Evolutionary conservation across 2,329 filamentous ascomycete genomes (phyloP).

Genomic region (Xylaria hypoxylon): DNA sequence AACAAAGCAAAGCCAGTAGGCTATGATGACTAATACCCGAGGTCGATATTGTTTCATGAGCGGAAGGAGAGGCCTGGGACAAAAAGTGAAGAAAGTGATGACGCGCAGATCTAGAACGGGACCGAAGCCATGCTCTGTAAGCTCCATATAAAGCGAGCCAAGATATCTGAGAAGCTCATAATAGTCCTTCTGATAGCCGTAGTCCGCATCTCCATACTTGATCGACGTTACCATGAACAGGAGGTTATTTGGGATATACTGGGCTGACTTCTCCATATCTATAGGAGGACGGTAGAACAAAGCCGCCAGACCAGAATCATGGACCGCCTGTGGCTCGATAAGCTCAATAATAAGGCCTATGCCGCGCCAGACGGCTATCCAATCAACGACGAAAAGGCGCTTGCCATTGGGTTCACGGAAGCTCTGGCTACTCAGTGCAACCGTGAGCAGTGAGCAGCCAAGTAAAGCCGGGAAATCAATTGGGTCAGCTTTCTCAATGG

Average conservation of each 20-base stretch:
- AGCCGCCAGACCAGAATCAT: slow-evolving; percentile 58
- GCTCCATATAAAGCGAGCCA: slow-evolving; percentile 63
- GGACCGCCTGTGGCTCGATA: slow-evolving; percentile 49
- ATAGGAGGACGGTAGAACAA: slow-evolving; percentile 64
- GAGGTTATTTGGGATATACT: slow-evolving; percentile 60
- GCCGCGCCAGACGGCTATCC: slow-evolving; percentile 67
- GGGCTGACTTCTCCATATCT: slow-evolving; percentile 56
- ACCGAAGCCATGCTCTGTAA: slow-evolving; percentile 57
- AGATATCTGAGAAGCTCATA: slow-evolving; percentile 61
- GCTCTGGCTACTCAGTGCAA: slow-evolving; percentile 61
- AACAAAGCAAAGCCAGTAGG: slow-evolving; percentile 64
- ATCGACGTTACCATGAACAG: slow-evolving; percentile 63
- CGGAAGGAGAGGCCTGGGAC: slow-evolving; percentile 59
- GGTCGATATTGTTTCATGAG: slow-evolving; percentile 57
- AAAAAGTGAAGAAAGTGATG: slow-evolving; percentile 65
- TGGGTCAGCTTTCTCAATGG: slow-evolving; percentile 60
- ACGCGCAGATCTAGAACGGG: slow-evolving; percentile 61
- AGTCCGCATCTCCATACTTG: slow-evolving; percentile 57
- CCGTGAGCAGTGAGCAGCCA: slow-evolving; percentile 63
- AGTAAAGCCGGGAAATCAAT: slow-evolving; percentile 63
- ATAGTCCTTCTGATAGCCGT: slow-evolving; percentile 55
- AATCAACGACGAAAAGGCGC: slow-evolving; percentile 65
- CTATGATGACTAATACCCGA: slow-evolving; percentile 63
- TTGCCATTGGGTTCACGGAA: slow-evolving; percentile 61
- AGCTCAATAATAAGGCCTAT: slow-evolving; percentile 62